phyloP scores from a whole-genome alignment of 2,329 filamentous ascomycete species.

The Simplicillium aogashimaense region DNA sequence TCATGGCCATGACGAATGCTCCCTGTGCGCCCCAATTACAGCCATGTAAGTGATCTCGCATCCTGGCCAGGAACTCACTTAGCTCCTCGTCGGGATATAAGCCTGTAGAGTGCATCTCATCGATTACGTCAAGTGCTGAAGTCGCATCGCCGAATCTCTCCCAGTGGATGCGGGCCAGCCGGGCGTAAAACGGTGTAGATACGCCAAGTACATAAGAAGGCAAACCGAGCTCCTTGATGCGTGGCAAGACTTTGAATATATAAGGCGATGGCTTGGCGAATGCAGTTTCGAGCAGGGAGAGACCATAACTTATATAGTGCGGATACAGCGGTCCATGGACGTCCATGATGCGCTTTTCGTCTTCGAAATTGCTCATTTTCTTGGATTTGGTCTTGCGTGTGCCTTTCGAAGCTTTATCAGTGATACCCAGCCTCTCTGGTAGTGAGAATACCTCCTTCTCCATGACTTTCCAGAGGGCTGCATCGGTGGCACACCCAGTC shows the following conservation, averaged over 20 bases:
- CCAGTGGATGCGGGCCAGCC: constrained; percentile 54
- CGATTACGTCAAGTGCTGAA: constrained; percentile 44
- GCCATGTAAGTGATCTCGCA: constrained; percentile 21
- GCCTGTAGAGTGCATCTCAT: constrained; percentile 57
- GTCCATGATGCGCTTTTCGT: constrained; percentile 33
- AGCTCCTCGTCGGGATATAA: constrained; percentile 41
- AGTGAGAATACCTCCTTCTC: constrained; percentile 57
- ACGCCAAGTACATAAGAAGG: constrained; percentile 63
- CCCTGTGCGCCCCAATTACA: constrained; percentile 26
- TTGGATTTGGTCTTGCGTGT: constrained; percentile 1
- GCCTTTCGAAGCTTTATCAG: neutral
- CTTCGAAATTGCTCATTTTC: constrained; percentile 4
- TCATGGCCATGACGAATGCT: constrained; percentile 26
- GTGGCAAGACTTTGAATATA: constrained; percentile 51
- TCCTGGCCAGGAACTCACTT: constrained; percentile 15
- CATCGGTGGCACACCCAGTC: constrained; percentile 45
- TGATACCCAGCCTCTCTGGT: constrained; percentile 44
- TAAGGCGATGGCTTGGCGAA: constrained; percentile 51
- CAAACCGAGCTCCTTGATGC: constrained; percentile 57
- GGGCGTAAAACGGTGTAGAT: constrained; percentile 60
- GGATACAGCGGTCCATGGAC: constrained; percentile 57
- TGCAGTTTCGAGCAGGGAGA: constrained; percentile 44
- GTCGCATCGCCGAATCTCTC: constrained; percentile 46
- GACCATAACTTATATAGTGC: constrained; percentile 45
- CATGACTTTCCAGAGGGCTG: constrained; percentile 57